Evolutionary conservation across 192 early-diverging fungal species (phyloP).

Genomic region (Phycomyces nitens): DNA sequence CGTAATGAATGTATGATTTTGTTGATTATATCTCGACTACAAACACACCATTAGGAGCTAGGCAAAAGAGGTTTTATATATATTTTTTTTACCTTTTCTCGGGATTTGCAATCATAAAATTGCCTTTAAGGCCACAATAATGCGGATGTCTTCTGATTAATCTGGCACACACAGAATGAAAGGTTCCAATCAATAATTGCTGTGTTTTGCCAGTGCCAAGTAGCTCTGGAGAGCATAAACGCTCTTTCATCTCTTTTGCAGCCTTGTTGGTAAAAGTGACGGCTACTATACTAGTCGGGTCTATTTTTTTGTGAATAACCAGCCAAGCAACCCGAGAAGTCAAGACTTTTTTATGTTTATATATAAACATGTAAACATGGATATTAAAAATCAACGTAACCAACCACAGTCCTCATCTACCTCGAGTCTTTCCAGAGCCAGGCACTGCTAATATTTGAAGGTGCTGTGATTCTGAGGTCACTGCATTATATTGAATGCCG

Average conservation of each 20-base stretch:
- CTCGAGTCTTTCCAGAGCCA: conserved; percentile 34
- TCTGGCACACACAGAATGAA: conserved; percentile 20
- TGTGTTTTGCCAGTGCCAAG: neutral
- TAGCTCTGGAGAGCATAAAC: neutral
- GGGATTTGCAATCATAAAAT: conserved; percentile 30
- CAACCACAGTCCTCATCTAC: conserved; percentile 1
- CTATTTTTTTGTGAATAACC: conserved; percentile 3
- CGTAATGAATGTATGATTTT: no score
- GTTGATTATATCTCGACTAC: no score
- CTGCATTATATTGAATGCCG: neutral
- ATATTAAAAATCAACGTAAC: neutral
- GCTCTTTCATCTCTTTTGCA: conserved; percentile 30
- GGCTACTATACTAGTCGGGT: conserved; percentile 17
- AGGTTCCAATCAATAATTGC: conserved; percentile 28
- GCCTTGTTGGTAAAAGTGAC: conserved; percentile 40
- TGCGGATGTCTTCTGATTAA: conserved; percentile 9
- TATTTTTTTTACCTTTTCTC: conserved; percentile 5
- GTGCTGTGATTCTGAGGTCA: neutral
- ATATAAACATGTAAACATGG: no score
- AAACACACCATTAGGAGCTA: neutral
- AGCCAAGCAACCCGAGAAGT: conserved; percentile 33
- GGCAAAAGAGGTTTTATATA: no score
- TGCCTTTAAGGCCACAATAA: conserved; percentile 7
- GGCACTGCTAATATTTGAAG: conserved; percentile 31
- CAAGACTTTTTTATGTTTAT: conserved; percentile 10